Evolutionary conservation across 495 filamentous ascomycete genomes (phyloP).

Genomic region (Chaetomium tenue): DNA sequence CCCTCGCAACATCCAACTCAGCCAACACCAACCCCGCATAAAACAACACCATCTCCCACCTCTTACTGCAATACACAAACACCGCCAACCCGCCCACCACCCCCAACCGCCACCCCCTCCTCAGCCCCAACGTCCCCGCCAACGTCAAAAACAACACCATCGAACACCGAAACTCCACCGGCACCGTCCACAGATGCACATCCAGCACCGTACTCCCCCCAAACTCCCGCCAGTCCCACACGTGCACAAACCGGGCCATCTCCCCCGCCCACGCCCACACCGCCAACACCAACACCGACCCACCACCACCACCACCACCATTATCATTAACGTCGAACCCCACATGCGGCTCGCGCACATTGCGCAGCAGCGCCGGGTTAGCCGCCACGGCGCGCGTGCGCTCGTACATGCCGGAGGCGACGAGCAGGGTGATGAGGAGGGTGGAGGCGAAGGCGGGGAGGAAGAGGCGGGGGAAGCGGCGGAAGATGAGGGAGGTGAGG

Average conservation of each 20-base stretch:
- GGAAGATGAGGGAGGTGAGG: not conserved
- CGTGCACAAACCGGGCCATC: conserved; percentile 42
- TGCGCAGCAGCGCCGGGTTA: not conserved
- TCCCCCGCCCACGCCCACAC: conserved; percentile 37
- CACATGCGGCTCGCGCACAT: not conserved
- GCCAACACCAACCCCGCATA: conserved; percentile 43
- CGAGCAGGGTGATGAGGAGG: not conserved
- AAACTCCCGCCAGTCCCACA: conserved; percentile 43
- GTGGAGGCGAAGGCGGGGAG: not conserved
- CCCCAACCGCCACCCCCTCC: conserved; percentile 28
- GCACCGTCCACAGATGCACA: conserved; percentile 72
- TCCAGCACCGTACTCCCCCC: conserved; percentile 56
- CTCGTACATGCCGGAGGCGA: not conserved
- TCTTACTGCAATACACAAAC: conserved; percentile 36
- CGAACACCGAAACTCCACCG: conserved; percentile 64
- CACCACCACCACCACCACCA: no score
- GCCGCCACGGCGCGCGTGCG: not conserved
- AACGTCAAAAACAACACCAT: conserved; percentile 63
- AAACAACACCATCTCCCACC: conserved; percentile 49
- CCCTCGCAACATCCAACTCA: conserved; percentile 40
- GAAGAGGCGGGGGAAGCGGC: not conserved
- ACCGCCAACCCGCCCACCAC: conserved; percentile 31
- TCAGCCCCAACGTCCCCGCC: conserved; percentile 45
- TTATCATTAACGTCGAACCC: no score
- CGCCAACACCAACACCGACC: no score